Conservation (phyloP, 305 asterid species). For the Striga hermonthica region DNA sequence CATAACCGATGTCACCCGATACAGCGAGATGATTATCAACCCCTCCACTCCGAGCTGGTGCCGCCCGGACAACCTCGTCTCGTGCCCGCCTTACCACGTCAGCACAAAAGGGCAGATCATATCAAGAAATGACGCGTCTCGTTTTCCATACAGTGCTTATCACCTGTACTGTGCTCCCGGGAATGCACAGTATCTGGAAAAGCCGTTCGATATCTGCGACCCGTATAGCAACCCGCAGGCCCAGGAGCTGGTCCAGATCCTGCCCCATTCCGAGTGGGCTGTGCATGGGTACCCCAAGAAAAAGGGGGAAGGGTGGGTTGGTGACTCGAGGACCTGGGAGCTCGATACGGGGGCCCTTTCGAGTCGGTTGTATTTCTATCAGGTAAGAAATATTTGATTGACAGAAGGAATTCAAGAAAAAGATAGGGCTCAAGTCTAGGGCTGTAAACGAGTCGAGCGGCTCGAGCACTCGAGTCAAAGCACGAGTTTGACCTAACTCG, state of each 20-base stretch:
- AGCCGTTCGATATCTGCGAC: slow-evolving; percentile 54
- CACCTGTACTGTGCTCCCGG: slow-evolving; percentile 84
- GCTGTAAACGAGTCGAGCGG: too few relatives aligned
- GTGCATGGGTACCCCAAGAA: slow-evolving; percentile 66
- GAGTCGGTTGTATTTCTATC: slow-evolving; percentile 67
- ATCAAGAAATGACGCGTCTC: slow-evolving; percentile 50
- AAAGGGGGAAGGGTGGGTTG: slow-evolving; percentile 74
- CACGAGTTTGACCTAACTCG: too few relatives aligned
- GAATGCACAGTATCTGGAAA: slow-evolving; percentile 50
- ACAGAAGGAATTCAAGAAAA: too few relatives aligned
- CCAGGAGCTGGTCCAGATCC: slow-evolving; percentile 76
- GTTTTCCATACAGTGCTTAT: slow-evolving; percentile 69
- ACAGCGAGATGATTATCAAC: slow-evolving; percentile 78
- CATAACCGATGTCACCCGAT: slow-evolving; percentile 70
- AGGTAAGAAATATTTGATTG: slow-evolving; percentile 36
- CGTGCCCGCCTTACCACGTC: slow-evolving; percentile 73
- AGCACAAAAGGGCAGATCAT: slow-evolving; percentile 51
- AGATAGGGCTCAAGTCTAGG: too few relatives aligned
- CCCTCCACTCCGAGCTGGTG: slow-evolving; percentile 76
- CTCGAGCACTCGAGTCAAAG: too few relatives aligned
- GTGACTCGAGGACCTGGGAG: slow-evolving; percentile 68
- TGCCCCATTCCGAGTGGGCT: slow-evolving; percentile 80
- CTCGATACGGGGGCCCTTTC: slow-evolving; percentile 67
- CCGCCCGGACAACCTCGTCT: slow-evolving; percentile 50
- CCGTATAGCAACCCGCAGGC: slow-evolving; percentile 91